These are phyloP conservation scores for Globisporangium takayamanum DNA, from an alignment of 352 stramenopile species.

Conservation along the genomic window DNA sequence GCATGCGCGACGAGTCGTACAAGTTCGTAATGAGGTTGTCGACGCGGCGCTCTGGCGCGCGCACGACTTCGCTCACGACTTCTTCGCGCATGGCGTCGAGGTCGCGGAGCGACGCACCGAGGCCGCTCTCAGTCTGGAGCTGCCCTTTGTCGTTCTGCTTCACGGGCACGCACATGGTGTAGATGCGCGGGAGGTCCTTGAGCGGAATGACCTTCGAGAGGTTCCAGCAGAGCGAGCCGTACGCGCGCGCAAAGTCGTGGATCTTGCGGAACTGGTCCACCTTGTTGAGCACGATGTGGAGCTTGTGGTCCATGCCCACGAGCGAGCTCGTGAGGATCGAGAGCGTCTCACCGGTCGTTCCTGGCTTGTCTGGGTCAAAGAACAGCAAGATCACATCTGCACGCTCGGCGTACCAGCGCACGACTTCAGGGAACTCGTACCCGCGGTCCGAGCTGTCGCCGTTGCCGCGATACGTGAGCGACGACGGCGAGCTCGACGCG, in stretches of 20 bases:
- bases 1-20: constrained; percentile 86
- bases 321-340: constrained; percentile 96
- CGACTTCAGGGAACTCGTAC: constrained; percentile 97
- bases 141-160: constrained; percentile 42
- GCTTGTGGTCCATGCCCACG: constrained; percentile 98
- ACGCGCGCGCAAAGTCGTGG: constrained; percentile 99
- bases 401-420: constrained; percentile 97
- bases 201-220: constrained; percentile 97
- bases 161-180: constrained; percentile 99
- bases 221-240: constrained; percentile 99
- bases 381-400: constrained; percentile 99
- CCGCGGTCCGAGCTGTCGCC: constrained; percentile 77
- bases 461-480: constrained; percentile 32
- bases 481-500: constrained; percentile 7
- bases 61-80: constrained; percentile 96
- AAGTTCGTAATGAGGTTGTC: constrained; percentile 99
- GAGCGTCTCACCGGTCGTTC: constrained; percentile 99
- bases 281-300: constrained; percentile 99
- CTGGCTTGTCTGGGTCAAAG: constrained; percentile 99
- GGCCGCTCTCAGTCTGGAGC: constrained; percentile 40
- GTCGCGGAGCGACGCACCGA: constrained; percentile 87
- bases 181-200: constrained; percentile 99
- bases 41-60: constrained; percentile 95
- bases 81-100: constrained; percentile 95
- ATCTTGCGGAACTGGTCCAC: constrained; percentile 98